Evolutionary conservation across 2,329 filamentous ascomycete species (phyloP), one percentile per base, ranked within the genome.

Genomic region (Arthrinium puccinioides): DNA sequence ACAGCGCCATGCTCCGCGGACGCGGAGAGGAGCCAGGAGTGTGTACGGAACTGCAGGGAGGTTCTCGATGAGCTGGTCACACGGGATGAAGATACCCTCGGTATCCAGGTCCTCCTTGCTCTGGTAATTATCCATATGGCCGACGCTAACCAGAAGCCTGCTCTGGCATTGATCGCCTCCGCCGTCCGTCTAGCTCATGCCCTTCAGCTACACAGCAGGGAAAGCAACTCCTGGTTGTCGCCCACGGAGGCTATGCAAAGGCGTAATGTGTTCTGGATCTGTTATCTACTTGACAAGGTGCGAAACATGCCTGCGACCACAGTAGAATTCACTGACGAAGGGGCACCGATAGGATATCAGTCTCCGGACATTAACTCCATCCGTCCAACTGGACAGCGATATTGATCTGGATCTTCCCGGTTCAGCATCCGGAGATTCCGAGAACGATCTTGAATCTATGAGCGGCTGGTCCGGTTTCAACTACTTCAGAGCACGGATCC

Each of bases 261-360:
- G 19, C 50, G 50, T 3, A 50, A 61, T 0, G 50, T 66, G 2
- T 67, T 67, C 29, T 67, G 63, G 64, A 54, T 65, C 7, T 58
- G 60, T 3, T 67, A 66, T 25, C 47, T 46, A 4, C 45, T 66
- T 5, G 63, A 67, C 37, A 66, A 65, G 49, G 61, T 63, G 36
- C 30, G 37, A 11, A 11, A 2, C 6, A 15, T n/a, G 18, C 9
- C 9, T 6, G 4, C 6, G 8, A 19, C 5, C n/a, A 27, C 30
- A 13, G 43, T 50, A 11, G 42, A 36, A 9, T 36, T 1, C 30
- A 39, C 18, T n/a, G n/a, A n/a, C n/a, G n/a, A n/a, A n/a, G n/a
- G n/a, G n/a, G n/a, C n/a, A n/a, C n/a, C n/a, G n/a, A n/a, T 40
- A 59, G 48, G 60, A 64, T 27, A 58, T 66, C 14, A 61, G 57